phyloP scores from a whole-genome alignment of 371 early-diverging fungal genomes.

The Chytridium lagenaria region DNA sequence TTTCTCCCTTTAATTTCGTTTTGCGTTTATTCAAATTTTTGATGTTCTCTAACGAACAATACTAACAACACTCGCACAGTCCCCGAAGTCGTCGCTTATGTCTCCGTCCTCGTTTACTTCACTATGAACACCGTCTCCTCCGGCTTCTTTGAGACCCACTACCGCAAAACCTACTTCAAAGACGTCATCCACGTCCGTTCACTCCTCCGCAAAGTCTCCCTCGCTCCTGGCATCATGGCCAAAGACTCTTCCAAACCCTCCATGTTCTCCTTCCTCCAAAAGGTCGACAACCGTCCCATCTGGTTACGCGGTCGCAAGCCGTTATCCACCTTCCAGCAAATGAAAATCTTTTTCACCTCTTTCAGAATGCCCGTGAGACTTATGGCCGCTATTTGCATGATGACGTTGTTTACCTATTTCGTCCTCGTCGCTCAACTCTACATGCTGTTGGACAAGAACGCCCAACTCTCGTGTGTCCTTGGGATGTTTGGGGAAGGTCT shows the following conservation, averaged over 20 bases:
- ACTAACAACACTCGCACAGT: neutral
- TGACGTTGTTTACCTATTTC: constrained; percentile 13
- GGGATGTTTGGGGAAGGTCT: neutral
- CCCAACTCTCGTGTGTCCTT: neutral
- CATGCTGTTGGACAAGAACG: neutral
- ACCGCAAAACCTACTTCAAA: constrained; percentile 20
- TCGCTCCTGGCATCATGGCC: too few relatives aligned
- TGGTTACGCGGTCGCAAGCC: constrained; percentile 9
- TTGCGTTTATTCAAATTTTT: neutral
- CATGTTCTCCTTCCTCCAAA: neutral
- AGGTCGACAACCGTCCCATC: constrained; percentile 3
- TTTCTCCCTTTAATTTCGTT: too few relatives aligned
- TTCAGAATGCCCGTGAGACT: constrained; percentile 1
- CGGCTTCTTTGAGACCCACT: neutral
- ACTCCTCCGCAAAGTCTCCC: neutral
- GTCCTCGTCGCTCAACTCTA: neutral
- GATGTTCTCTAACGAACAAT: neutral
- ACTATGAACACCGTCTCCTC: neutral
- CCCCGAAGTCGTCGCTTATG: constrained; percentile 12
- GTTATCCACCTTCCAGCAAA: neutral
- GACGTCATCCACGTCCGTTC: constrained; percentile 13
- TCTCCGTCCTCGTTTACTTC: neutral
- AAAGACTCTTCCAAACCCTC: neutral
- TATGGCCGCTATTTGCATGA: constrained; percentile 5
- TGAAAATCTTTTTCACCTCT: neutral